Conservation (phyloP, 1,139 yeast genomes). For the Taphrina flavorubra region DNA sequence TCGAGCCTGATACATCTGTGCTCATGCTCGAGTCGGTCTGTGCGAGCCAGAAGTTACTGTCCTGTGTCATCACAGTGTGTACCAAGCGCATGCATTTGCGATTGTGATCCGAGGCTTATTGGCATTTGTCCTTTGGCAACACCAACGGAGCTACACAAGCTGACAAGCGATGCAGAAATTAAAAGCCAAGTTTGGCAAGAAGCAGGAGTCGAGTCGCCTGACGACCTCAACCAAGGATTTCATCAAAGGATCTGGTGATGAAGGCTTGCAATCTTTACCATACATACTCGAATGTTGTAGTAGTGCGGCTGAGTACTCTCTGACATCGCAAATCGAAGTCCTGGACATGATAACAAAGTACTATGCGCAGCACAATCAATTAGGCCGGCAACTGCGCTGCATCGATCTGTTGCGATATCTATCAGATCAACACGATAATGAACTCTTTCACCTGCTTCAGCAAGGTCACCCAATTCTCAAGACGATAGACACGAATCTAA, state of each 20-base stretch:
- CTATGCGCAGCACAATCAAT: constrained; percentile 18
- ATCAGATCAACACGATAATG: constrained; percentile 30
- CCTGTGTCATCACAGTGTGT: neutral
- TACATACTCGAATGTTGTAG: constrained; percentile 31
- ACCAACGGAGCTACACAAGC: too few species aligned
- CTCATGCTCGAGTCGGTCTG: neutral
- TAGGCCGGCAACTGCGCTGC: constrained; percentile 27
- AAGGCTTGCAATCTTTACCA: constrained; percentile 30
- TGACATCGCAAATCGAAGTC: constrained; percentile 26
- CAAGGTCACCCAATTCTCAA: constrained; percentile 21
- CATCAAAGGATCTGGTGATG: constrained; percentile 38
- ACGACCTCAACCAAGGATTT: constrained; percentile 20
- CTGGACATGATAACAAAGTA: constrained; percentile 30
- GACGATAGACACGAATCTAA: constrained; percentile 23
- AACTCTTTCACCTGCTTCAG: constrained; percentile 21
- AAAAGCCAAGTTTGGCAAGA: constrained; percentile 21
- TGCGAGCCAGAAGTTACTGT: neutral
- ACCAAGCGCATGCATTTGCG: neutral
- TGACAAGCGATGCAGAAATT: constrained; percentile 15
- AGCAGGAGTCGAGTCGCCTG: constrained; percentile 9
- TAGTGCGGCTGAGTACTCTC: constrained; percentile 20
- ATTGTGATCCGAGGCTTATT: neutral
- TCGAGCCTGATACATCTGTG: neutral
- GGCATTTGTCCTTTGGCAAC: too few species aligned
- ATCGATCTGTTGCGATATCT: constrained; percentile 36